Evolutionary conservation across 768 basidiomycete species (phyloP), one percentile per base, ranked within the genome.

Genomic region (Daedaleopsis sinensis): DNA sequence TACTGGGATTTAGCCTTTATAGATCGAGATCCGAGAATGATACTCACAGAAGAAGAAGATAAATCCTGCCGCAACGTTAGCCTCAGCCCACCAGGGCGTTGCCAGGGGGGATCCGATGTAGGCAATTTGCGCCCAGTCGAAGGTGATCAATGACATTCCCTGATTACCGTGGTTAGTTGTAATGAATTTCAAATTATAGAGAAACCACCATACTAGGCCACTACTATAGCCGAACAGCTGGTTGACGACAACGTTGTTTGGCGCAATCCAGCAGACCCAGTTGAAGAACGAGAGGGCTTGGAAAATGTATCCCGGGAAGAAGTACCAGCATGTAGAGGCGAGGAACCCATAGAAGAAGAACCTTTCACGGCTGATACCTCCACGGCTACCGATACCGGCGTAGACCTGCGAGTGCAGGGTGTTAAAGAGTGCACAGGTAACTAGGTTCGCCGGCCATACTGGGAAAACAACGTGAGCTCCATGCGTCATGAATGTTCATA

Each of bases 251-350:
- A 70, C 52, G 68, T 78, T 78, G 64, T 76, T 64, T 36, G 80
- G 80, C 27, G 67, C 75, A 49, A 82, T 81, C 81, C 81, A 82
- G 68, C 78, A 80, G 10, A 88, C 85, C 91, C 93, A 96, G 73
- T 88, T 93, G 78, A 95, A 94, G 61, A 89, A 78, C 64, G 88
- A 90, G 50, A 95, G 79, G 16, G 84, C 91, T 12, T 89, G 90
- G 81, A 91, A 96, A 52, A 96, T 76, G 73, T 88, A 94, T 5
- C 91, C 91, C 1, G 94, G 94, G 74, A 75, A 72, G 77, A 80
- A 56, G 59, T 84, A 88, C 89, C 89, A 93, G 44, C 76, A 65
- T 38, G 78, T 79, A 13, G 86, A 86, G 24, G 73, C 82, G 1
- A 79, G 57, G 69, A 90, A 89, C 5, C 80, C 84, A 67, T 82